Conservation (phyloP, 1,139 yeast genomes). For the Geotrichum candidum region DNA sequence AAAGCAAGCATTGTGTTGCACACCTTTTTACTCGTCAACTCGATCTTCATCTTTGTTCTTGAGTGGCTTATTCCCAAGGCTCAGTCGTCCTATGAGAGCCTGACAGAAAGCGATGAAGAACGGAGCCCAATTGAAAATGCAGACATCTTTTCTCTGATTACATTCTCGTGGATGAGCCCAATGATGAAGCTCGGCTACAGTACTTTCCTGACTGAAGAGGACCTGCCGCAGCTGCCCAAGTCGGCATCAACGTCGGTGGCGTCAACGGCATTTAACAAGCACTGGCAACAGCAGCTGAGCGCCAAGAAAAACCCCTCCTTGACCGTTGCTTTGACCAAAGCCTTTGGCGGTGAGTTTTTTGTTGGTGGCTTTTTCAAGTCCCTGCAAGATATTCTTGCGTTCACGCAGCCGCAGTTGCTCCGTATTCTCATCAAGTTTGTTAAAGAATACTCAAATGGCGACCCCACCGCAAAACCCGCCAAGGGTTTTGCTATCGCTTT, state of each 20-base stretch:
- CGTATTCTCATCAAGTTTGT: constrained; percentile 74
- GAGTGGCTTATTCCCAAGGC: constrained; percentile 52
- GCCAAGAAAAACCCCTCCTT: constrained; percentile 55
- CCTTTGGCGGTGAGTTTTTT: constrained; percentile 67
- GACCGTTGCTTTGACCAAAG: constrained; percentile 50
- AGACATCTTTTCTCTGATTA: constrained; percentile 69
- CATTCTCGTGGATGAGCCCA: constrained; percentile 90
- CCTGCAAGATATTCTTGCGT: constrained; percentile 73
- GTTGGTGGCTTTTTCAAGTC: constrained; percentile 75
- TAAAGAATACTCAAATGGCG: constrained; percentile 51
- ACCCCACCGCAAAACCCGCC: constrained; percentile 43
- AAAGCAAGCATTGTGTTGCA: not conserved
- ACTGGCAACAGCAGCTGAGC: constrained; percentile 52
- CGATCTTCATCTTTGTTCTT: constrained; percentile 46
- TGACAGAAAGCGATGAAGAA: constrained; percentile 35
- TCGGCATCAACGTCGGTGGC: constrained; percentile 36
- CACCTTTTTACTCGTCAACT: constrained; percentile 43
- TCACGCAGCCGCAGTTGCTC: constrained; percentile 83
- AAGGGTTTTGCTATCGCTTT: constrained; percentile 79
- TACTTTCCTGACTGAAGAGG: constrained; percentile 65
- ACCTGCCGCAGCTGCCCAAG: constrained; percentile 74
- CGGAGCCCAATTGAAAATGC: constrained; percentile 72
- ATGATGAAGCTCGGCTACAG: constrained; percentile 80
- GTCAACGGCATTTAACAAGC: constrained; percentile 40
- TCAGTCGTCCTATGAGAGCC: constrained; percentile 39